Evolutionary conservation across 2,329 filamentous ascomycete species (phyloP).

Genomic region (Metarhizium robertsii): DNA sequence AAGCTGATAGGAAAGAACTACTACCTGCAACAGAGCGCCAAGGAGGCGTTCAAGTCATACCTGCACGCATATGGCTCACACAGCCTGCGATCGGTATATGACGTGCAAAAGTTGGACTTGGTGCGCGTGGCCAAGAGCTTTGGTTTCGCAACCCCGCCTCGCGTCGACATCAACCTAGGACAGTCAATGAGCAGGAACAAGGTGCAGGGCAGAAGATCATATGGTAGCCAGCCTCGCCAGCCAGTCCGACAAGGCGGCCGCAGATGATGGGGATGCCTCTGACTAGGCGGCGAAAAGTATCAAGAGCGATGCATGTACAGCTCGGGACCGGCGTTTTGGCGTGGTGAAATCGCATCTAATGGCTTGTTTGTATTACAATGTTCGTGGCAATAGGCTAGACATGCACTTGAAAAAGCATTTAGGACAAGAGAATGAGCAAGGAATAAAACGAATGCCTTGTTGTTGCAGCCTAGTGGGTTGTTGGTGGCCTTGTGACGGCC

Average conservation of each 20-base stretch:
- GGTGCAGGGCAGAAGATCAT: slow-evolving; percentile 54
- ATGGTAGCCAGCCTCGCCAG: slow-evolving; percentile 71
- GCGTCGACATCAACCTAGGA: slow-evolving; percentile 76
- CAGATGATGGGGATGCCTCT: slow-evolving; percentile 1
- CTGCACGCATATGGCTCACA: slow-evolving; percentile 88
- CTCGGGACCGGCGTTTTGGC: neutral
- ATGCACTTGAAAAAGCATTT: neutral
- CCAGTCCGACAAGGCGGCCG: slow-evolving; percentile 10
- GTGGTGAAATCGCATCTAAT: neutral
- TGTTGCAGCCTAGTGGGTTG: no score
- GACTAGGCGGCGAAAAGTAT: neutral
- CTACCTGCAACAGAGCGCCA: slow-evolving; percentile 82
- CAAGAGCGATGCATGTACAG: neutral
- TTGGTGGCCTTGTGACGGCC: no score
- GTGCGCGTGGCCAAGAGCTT: slow-evolving; percentile 79
- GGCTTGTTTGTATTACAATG: neutral
- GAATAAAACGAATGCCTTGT: no score
- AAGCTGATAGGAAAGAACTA: slow-evolving; percentile 93
- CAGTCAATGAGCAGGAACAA: slow-evolving; percentile 69
- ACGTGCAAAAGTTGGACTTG: slow-evolving; percentile 75
- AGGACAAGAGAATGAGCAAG: neutral
- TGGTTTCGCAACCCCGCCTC: slow-evolving; percentile 67
- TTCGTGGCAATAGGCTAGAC: neutral
- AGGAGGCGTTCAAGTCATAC: slow-evolving; percentile 78
- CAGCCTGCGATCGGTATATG: slow-evolving; percentile 50